Base-by-base conservation (phyloP, 2,329 filamentous ascomycete species). In the Lizonia empirigonia region DNA sequence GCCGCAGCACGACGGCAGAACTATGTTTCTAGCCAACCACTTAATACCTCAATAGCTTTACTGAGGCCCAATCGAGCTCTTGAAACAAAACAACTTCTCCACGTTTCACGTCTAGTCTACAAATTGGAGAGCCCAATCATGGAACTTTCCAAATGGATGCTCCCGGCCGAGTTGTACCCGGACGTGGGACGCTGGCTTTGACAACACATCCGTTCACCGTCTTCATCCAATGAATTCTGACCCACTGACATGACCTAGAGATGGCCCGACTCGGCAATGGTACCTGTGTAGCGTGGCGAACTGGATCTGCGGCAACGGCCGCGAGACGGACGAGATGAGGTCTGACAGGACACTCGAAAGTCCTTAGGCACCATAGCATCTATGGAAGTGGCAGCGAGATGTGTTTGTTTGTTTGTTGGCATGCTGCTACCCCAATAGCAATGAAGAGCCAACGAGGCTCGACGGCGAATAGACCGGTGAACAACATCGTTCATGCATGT, bases 401-500 rank as follows among this genome's bases (percentile, higher is more conserved):
- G 16, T 34, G 32, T 34, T 20, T 18, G 32, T 38, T 26, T 38
- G 22, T 16, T 24, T 38, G 22, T 23, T 18, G 6, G 9, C 44
- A 44, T 23, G 6, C 34, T 4, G 6, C 27, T 37, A 47, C 16
- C 38, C 35, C 32, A 41, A 37, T 20, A 46, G n/a, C 2, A 13
- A 9, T 9, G 13, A 18, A 27, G 15, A 22, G 15, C 22, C 30
- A 24, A 38, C 26, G 15, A 12, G 30, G 34, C 23, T 29, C 13
- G 15, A 13, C 27, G 49, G 49, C 37, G 19, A 3, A 29, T 34
- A 34, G 38, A 38, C 27, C 27, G 32, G 42, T 42, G 24, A 29
- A 38, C 26, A 41, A 26, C 23, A n/a, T 19, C 35, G 49, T 52
- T 40, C 33, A 64, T 67, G 67, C 65, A 62, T 51, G 62, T 67